Conservation (phyloP, 139 green algal genomes). For the Chlorella sp. region DNA sequence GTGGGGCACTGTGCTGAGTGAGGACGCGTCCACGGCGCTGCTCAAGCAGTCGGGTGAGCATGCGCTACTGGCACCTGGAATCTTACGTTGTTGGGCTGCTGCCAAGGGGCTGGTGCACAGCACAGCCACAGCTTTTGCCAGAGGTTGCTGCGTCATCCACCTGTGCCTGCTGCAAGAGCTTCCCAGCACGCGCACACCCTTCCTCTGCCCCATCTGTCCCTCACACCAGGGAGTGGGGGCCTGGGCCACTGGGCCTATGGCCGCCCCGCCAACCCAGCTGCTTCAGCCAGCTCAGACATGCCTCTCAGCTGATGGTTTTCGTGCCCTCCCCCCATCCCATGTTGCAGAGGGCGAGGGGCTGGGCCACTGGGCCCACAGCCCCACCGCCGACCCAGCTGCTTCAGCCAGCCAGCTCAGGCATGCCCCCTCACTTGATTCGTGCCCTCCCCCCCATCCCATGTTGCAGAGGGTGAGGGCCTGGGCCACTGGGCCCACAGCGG, state of each 20-base stretch:
- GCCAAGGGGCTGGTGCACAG: no score
- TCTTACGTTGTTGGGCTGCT: no score
- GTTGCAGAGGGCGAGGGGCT: conserved; percentile 32
- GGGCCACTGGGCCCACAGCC: conserved; percentile 34
- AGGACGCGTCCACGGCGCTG: not conserved
- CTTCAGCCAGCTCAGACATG: no score
- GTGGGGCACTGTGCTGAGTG: conserved; percentile 63
- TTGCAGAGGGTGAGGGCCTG: conserved; percentile 35
- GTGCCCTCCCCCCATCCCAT: not conserved
- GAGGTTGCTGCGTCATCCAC: no score
- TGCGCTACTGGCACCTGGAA: no score
- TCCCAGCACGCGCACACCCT: no score
- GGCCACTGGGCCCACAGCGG: conserved; percentile 37
- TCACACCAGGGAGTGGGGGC: conserved; percentile 27
- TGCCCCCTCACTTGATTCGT: not conserved
- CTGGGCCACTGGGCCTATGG: conserved; percentile 36
- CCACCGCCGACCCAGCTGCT: conserved; percentile 14
- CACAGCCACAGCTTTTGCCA: no score
- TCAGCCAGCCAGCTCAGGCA: no score
- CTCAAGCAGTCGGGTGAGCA: conserved; percentile 8
- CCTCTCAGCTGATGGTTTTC: no score
- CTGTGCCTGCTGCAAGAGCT: no score
- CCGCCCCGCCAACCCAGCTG: not conserved
- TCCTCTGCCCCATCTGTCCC: not conserved
- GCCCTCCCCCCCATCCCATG: not conserved